Percentiles rank a stretch among this genome's conserved stretches.
Conservation (phyloP, 1,139 yeast genomes). For the Fermentozyma sake region DNA sequence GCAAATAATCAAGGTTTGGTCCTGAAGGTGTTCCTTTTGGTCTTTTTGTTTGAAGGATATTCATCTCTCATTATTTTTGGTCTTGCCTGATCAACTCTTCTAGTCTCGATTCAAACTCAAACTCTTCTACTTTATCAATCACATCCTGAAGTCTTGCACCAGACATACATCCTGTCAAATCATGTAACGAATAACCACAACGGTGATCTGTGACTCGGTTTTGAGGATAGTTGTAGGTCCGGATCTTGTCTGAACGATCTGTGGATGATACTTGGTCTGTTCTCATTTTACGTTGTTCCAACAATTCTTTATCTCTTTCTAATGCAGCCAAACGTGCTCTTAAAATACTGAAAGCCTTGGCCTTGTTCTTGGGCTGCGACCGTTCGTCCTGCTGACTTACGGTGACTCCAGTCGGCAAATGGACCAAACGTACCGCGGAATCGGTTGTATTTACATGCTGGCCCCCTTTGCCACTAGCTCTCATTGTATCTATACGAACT, state of each 20-base stretch:
- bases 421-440: conserved; percentile 92
- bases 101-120: conserved; percentile 20
- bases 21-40: too few species aligned
- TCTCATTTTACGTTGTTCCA: conserved; percentile 62
- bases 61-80: too few species aligned
- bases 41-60: too few species aligned
- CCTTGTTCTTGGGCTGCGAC: conserved; percentile 91
- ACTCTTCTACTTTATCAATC: conserved; percentile 17
- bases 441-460: conserved; percentile 98
- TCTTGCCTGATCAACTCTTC: conserved; percentile 12
- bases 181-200: conserved; percentile 74
- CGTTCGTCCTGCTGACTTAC: conserved; percentile 93
- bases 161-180: conserved; percentile 72
- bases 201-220: conserved; percentile 93
- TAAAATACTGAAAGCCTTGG: conserved; percentile 84
- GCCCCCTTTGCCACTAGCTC: conserved; percentile 97
- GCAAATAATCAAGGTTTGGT: too few species aligned
- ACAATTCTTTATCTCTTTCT: conserved; percentile 63
- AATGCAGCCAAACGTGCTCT: conserved; percentile 80
- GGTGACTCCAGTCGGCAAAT: conserved; percentile 84
- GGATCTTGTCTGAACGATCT: conserved; percentile 85
- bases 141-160: conserved; percentile 66
- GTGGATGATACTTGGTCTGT: conserved; percentile 84
- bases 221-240: conserved; percentile 92
- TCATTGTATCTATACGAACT: conserved; percentile 88